Evolutionary conservation across 2,329 filamentous ascomycete species (phyloP).

Genomic region (Paecilomyces dactylethromorphus): DNA sequence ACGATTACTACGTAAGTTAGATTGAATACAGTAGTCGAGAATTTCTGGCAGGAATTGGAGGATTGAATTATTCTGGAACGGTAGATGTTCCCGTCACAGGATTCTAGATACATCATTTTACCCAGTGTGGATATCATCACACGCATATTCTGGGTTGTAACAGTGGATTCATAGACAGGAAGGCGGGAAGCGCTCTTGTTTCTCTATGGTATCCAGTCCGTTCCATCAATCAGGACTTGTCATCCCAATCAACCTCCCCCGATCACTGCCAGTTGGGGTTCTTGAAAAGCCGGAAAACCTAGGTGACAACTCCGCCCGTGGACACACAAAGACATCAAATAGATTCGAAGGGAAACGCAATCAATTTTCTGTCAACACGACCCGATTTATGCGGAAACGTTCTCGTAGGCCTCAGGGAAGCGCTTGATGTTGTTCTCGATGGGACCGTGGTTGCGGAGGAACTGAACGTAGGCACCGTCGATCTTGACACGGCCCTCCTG

Average conservation of each 20-base stretch:
- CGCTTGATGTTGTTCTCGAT: slow-evolving; percentile 82
- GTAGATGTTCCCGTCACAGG: not conserved
- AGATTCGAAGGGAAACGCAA: not conserved
- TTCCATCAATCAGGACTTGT: not conserved
- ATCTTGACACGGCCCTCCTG: slow-evolving; percentile 88
- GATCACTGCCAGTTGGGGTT: not conserved
- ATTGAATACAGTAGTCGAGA: not conserved
- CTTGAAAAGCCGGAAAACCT: not conserved
- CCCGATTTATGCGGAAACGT: slow-evolving; percentile 35
- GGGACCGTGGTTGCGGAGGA: slow-evolving; percentile 88
- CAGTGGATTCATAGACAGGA: not conserved
- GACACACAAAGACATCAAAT: slow-evolving; percentile 1
- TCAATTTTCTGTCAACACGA: not conserved
- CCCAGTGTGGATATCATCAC: not conserved
- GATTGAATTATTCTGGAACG: not conserved
- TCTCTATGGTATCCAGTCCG: not conserved
- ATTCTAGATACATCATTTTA: not conserved
- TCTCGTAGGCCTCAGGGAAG: slow-evolving; percentile 80
- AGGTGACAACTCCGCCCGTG: not conserved
- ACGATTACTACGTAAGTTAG: not conserved
- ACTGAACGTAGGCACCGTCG: slow-evolving; percentile 99
- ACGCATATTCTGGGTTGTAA: not conserved
- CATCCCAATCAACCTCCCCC: not conserved
- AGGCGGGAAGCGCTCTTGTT: not conserved
- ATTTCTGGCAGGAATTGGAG: slow-evolving; percentile 1